Evolutionary conservation across 2,329 filamentous ascomycete species (phyloP), one percentile per base, ranked within the genome.

Genomic region (Parascedosporium putredinis): DNA sequence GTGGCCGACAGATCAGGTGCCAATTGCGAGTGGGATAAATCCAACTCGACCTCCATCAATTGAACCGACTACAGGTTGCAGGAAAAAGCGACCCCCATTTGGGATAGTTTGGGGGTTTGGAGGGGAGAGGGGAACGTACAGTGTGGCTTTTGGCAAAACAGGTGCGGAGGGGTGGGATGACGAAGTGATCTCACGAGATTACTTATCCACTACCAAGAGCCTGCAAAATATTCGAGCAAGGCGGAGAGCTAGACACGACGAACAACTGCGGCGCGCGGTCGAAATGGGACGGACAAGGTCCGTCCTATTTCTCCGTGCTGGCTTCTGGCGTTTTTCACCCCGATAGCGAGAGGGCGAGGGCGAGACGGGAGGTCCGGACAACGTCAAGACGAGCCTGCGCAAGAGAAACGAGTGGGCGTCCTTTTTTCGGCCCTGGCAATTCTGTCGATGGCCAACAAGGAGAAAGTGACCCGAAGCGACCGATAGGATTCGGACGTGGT

Each of bases 261-360:
- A n/a, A n/a, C n/a, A n/a, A n/a, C n/a, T n/a, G n/a, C n/a, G n/a
- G 34, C 34, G 36, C 47, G 47, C 47, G 47, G 47, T 42, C 47
- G 47, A 49, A 49, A 49, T 49, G 47, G 47, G 47, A 49, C 47
- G 47, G 47, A 49, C 47, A 5, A 49, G 10, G 47, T 49, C 47
- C 47, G 47, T 42, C 47, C 36, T 38, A 49, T 49, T 49, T 25
- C 47, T 23, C 47, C 47, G 47, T 49, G 47, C 47, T 49, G 38
- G 38, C 23, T 16, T 22, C 23, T 42, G 23, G 38, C 16, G 38
- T 42, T 42, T 16, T 24, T 20, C 38, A 42, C 38, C 33, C 33
- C 46, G 46, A 40, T 48, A 22, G 46, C 10, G 33, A 38, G 25
- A n/a, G 24, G 42, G 42, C 27, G 22, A 45, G 42, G 27, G 27